Conservation (phyloP, 176 grass and related monocot genomes). For the Oryza rufipogon region DNA sequence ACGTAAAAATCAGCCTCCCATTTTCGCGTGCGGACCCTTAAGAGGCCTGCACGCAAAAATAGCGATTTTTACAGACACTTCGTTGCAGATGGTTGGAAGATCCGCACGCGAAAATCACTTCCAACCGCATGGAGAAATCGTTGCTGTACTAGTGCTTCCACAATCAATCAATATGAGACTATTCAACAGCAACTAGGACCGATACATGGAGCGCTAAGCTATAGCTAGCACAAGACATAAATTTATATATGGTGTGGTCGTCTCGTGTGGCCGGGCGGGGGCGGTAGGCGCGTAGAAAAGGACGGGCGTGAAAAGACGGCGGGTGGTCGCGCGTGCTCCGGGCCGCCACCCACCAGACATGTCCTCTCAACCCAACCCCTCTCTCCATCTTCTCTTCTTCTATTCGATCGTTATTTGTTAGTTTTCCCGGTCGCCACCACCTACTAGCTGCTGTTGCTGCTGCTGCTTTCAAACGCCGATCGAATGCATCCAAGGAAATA, state of each 20-base stretch:
- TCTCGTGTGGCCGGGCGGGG: neutral
- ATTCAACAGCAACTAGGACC: neutral
- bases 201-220: too few relatives aligned
- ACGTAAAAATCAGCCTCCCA: too few relatives aligned
- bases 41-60: too few relatives aligned
- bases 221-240: too few relatives aligned
- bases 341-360: slow-evolving; percentile 30
- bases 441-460: too few relatives aligned
- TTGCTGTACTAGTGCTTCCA: too few relatives aligned
- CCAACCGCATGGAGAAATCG: too few relatives aligned
- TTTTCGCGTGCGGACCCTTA: too few relatives aligned
- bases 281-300: slow-evolving; percentile 20
- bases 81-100: too few relatives aligned
- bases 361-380: slow-evolving; percentile 32
- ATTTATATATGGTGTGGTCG: neutral
- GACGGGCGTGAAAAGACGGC: slow-evolving; percentile 27
- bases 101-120: too few relatives aligned
- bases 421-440: neutral
- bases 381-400: neutral
- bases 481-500: slow-evolving; percentile 26
- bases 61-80: too few relatives aligned
- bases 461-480: slow-evolving; percentile 19
- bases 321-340: slow-evolving; percentile 33
- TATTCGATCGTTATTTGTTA: neutral
- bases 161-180: too few relatives aligned